Conservation (phyloP, 257 asterid genomes). For the Scutellaria galericulata region DNA sequence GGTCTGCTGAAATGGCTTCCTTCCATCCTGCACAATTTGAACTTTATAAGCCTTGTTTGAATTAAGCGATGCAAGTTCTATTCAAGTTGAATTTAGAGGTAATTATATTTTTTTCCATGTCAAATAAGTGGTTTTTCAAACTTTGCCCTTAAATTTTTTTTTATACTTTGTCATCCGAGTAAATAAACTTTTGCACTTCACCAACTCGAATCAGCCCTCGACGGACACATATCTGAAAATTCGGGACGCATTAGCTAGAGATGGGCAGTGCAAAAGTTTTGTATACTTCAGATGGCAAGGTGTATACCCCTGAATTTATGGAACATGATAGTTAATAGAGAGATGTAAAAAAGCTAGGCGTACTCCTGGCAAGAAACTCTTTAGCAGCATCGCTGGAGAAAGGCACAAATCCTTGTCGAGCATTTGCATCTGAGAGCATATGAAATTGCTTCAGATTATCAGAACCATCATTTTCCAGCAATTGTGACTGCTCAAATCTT, state of each 20-base stretch:
- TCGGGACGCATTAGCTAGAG: too few species aligned
- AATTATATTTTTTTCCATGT: not conserved
- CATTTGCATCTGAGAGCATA: slow-evolving; percentile 43
- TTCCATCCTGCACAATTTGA: slow-evolving; percentile 73
- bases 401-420: slow-evolving; percentile 40
- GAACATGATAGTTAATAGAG: not conserved
- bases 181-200: too few species aligned
- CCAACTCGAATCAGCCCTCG: too few species aligned
- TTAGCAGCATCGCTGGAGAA: slow-evolving; percentile 58
- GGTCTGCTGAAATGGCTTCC: slow-evolving; percentile 75
- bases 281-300: too few species aligned
- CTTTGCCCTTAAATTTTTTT: too few species aligned
- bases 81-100: not conserved
- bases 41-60: slow-evolving; percentile 21
- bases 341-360: slow-evolving; percentile 33
- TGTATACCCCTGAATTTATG: too few species aligned
- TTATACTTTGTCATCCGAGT: too few species aligned
- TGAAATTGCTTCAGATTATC: slow-evolving; percentile 37
- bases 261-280: too few species aligned
- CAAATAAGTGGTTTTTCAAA: too few species aligned
- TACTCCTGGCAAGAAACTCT: slow-evolving; percentile 80
- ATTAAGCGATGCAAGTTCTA: slow-evolving; percentile 8
- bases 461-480: slow-evolving; percentile 32
- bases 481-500: slow-evolving; percentile 44
- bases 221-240: too few species aligned